Evolutionary conservation across 345 rosid species (phyloP).

Genomic region (Brassica cretica): DNA sequence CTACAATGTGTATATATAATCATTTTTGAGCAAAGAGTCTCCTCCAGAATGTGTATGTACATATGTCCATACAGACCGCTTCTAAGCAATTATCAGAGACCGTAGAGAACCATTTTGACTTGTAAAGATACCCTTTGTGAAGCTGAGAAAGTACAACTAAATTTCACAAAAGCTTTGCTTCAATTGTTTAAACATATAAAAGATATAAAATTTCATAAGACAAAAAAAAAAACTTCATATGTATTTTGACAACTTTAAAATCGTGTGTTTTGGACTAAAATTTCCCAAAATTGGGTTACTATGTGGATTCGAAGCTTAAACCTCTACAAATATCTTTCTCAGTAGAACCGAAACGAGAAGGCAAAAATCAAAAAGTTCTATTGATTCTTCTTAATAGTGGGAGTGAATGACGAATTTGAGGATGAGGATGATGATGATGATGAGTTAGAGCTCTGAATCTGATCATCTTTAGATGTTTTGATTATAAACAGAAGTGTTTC

Average conservation of each 20-base stretch:
- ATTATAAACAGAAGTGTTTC: conserved; percentile 89
- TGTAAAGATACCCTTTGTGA: neutral
- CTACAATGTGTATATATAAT: neutral
- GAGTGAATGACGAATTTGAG: conserved; percentile 25
- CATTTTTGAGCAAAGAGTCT: neutral
- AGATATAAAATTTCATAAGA: neutral
- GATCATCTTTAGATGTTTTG: conserved; percentile 58
- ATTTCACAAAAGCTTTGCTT: neutral
- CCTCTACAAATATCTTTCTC: neutral
- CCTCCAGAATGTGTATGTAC: neutral
- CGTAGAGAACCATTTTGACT: neutral
- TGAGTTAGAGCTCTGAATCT: conserved; percentile 35
- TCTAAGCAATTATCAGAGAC: neutral
- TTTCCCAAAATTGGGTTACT: neutral
- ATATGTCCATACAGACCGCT: neutral
- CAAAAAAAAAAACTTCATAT: neutral
- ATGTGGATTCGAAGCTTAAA: conserved; percentile 5
- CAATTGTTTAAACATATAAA: neutral
- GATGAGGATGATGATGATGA: neutral
- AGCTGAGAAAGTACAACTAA: neutral
- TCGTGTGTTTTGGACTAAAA: conserved; percentile 4
- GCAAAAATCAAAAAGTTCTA: conserved; percentile 36
- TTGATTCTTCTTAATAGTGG: conserved; percentile 66
- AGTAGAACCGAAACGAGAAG: neutral
- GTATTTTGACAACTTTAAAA: neutral